A percentile compares a stretch with the other conserved stretches of the same genome.
These are phyloP conservation scores for Diaporthe longicolla DNA, from an alignment of 2,329 filamentous ascomycete species.

Conservation along the genomic window DNA sequence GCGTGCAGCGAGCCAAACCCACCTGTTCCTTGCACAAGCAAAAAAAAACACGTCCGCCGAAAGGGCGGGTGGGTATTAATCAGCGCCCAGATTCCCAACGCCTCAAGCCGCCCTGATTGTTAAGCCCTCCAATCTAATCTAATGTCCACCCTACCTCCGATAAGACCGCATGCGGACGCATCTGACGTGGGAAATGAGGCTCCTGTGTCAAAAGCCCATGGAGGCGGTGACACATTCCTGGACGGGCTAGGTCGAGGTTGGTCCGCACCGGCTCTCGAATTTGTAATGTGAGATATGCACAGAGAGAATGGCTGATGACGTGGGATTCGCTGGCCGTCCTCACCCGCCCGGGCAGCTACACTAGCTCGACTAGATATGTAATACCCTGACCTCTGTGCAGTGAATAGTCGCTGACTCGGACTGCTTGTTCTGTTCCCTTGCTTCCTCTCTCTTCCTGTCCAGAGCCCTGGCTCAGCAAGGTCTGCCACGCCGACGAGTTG, in stretches of 20 bases:
- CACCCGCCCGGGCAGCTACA: neutral
- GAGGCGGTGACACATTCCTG: conserved; percentile 8
- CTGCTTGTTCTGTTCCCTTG: neutral
- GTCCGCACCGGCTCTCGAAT: conserved; percentile 12
- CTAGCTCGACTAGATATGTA: conserved; percentile 1
- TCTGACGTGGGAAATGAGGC: conserved; percentile 20
- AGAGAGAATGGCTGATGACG: conserved; percentile 14
- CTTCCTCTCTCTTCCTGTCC: neutral
- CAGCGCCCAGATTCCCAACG: conserved; percentile 19
- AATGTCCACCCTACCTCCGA: conserved; percentile 23
- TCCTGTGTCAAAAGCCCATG: neutral
- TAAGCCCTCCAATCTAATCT: conserved; percentile 24
- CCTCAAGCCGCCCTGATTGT: neutral
- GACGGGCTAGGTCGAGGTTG: conserved; percentile 15
- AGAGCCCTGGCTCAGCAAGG: neutral
- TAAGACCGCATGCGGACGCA: conserved; percentile 10
- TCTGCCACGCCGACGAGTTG: neutral
- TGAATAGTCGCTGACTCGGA: neutral
- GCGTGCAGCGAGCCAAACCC: neutral
- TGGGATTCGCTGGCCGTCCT: conserved; percentile 19
- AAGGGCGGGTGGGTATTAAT: conserved; percentile 17
- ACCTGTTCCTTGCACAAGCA: conserved; percentile 2
- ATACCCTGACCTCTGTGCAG: neutral
- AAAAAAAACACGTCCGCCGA: neutral
- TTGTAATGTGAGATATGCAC: conserved; percentile 16